phyloP scores from a whole-genome alignment of 2,329 filamentous ascomycete genomes.

The Cladosporium halotolerans region DNA sequence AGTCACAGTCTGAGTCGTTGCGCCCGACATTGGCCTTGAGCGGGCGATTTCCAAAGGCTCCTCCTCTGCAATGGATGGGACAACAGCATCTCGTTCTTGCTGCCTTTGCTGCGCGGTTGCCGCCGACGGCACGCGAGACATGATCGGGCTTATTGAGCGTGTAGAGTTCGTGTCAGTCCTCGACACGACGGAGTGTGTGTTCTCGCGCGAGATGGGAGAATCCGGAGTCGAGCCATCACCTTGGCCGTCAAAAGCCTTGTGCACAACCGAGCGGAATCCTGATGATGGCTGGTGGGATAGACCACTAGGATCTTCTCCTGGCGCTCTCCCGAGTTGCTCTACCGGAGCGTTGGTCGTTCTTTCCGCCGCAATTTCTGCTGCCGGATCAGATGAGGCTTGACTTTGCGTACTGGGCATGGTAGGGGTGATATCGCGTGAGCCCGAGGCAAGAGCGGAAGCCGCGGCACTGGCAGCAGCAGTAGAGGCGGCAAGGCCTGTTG shows the following conservation, averaged over 20 bases:
- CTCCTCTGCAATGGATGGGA: constrained; percentile 54
- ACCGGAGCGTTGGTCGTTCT: background rate
- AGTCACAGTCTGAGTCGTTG: constrained; percentile 22
- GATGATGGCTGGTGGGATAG: constrained; percentile 10
- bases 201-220: constrained; percentile 36
- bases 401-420: background rate
- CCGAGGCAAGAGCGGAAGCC: background rate
- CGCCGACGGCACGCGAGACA: constrained; percentile 49
- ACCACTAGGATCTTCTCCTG: constrained; percentile 4
- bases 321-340: constrained; percentile 3
- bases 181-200: constrained; percentile 26
- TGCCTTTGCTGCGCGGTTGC: constrained; percentile 30
- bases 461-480: constrained; percentile 3
- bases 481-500: constrained; percentile 4
- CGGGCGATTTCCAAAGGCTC: constrained; percentile 34
- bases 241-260: constrained; percentile 58
- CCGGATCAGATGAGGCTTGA: constrained; percentile 1
- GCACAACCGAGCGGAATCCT: constrained; percentile 40
- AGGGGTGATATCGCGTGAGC: background rate
- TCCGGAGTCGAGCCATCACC: constrained; percentile 49
- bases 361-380: constrained; percentile 6
- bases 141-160: constrained; percentile 59
- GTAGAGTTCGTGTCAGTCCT: constrained; percentile 59
- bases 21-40: constrained; percentile 27
- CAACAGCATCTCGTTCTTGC: constrained; percentile 36